These are phyloP conservation scores for Wickerhamomyces bovis DNA, from an alignment of 805 yeast genomes.

Conservation along the genomic window DNA sequence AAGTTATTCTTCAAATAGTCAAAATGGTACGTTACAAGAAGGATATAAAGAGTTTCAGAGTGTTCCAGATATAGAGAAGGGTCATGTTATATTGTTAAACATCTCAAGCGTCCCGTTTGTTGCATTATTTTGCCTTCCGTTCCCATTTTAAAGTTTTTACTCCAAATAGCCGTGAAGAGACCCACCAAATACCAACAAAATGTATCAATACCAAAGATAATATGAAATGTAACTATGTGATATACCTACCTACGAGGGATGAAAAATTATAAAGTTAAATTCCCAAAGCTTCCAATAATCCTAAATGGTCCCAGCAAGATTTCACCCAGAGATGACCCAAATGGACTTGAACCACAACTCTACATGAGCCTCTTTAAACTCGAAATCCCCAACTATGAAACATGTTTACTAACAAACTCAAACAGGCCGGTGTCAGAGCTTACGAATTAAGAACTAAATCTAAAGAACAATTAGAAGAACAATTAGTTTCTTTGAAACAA, in stretches of 20 bases:
- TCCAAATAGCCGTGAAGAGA: no score
- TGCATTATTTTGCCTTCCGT: not conserved
- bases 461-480: slow-evolving; percentile 92
- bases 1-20: slow-evolving; percentile 1
- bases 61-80: not conserved
- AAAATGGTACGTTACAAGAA: slow-evolving; percentile 8
- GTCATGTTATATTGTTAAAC: not conserved
- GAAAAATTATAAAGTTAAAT: no score
- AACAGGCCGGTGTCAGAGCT: slow-evolving; percentile 84
- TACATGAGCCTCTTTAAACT: not conserved
- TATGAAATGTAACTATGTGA: no score
- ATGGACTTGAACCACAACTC: no score
- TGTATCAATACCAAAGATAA: no score
- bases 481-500: slow-evolving; percentile 93
- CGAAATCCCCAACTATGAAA: not conserved
- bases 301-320: no score
- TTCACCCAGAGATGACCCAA: not conserved
- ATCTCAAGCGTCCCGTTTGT: not conserved
- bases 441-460: slow-evolving; percentile 96
- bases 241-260: no score
- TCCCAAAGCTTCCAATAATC: no score
- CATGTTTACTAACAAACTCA: slow-evolving; percentile 17
- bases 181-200: no score
- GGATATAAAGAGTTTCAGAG: not conserved
- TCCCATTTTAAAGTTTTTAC: no score